Evolutionary conservation across 768 basidiomycete genomes (phyloP).

Genomic region (Hysterangium stoloniferum): DNA sequence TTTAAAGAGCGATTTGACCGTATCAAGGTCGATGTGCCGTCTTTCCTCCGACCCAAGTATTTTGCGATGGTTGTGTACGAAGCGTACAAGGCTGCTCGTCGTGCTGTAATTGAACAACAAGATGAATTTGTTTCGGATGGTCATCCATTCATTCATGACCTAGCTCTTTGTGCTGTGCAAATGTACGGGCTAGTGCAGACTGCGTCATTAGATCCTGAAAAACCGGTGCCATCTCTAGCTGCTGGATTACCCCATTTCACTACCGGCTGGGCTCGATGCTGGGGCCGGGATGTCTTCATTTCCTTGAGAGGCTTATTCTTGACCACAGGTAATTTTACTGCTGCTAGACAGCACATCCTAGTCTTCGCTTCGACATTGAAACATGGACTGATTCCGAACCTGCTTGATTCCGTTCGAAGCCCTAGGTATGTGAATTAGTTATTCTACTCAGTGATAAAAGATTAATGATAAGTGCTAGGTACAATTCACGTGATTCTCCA

Average conservation of each 20-base stretch:
- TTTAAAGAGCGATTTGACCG: conserved; percentile 80
- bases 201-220: conserved; percentile 75
- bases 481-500: conserved; percentile 95
- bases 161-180: conserved; percentile 78
- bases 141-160: conserved; percentile 81
- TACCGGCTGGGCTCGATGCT: conserved; percentile 89
- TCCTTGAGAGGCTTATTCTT: conserved; percentile 89
- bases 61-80: conserved; percentile 87
- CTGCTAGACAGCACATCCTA: conserved; percentile 83
- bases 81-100: conserved; percentile 88
- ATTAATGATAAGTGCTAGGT: conserved; percentile 34
- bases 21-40: conserved; percentile 64
- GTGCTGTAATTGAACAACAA: conserved; percentile 75
- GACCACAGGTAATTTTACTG: conserved; percentile 83
- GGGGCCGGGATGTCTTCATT: conserved; percentile 95
- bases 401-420: conserved; percentile 80
- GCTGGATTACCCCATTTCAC: conserved; percentile 95
- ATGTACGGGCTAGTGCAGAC: conserved; percentile 90
- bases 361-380: conserved; percentile 90
- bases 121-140: conserved; percentile 83
- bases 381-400: conserved; percentile 93
- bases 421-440: conserved; percentile 51
- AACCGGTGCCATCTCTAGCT: conserved; percentile 73
- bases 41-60: conserved; percentile 92
- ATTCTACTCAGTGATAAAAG: neutral